Evolutionary conservation across 306 rosid genomes (phyloP).

Genomic region (Lathyrus tuberosus): DNA sequence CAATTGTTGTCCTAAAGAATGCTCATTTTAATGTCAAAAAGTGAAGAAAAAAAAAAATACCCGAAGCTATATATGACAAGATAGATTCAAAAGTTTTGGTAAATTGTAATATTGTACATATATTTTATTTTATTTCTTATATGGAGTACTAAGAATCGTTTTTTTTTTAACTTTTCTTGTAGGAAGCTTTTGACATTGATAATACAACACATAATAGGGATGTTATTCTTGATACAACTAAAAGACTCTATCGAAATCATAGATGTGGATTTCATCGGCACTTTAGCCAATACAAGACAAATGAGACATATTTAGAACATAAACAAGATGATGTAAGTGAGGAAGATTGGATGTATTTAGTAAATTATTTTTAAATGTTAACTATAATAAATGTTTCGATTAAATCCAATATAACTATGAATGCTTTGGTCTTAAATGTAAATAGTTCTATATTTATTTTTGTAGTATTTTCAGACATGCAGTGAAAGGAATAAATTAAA

Average conservation of each 20-base stretch:
- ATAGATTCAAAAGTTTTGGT: not conserved
- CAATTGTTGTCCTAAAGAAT: not conserved
- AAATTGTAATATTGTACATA: not conserved
- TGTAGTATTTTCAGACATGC: too few species aligned
- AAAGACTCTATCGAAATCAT: too few species aligned
- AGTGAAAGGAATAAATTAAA: too few species aligned
- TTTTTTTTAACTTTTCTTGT: not conserved
- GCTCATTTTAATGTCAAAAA: not conserved
- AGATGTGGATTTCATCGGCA: not conserved
- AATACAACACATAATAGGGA: not conserved
- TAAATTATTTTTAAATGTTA: not conserved
- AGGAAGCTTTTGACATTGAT: not conserved
- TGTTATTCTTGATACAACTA: not conserved
- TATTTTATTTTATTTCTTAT: not conserved
- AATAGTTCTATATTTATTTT: too few species aligned
- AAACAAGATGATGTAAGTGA: not conserved
- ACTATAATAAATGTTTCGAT: not conserved
- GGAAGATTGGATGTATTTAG: not conserved
- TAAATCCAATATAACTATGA: too few species aligned
- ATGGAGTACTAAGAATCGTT: not conserved
- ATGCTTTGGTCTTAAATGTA: too few species aligned
- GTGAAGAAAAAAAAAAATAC: not conserved
- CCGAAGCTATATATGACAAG: not conserved
- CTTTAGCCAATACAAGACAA: conserved; percentile 2
- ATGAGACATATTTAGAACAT: not conserved